phyloP scores from a whole-genome alignment of 257 asterid genomes.

The Nicotiana tabacum region DNA sequence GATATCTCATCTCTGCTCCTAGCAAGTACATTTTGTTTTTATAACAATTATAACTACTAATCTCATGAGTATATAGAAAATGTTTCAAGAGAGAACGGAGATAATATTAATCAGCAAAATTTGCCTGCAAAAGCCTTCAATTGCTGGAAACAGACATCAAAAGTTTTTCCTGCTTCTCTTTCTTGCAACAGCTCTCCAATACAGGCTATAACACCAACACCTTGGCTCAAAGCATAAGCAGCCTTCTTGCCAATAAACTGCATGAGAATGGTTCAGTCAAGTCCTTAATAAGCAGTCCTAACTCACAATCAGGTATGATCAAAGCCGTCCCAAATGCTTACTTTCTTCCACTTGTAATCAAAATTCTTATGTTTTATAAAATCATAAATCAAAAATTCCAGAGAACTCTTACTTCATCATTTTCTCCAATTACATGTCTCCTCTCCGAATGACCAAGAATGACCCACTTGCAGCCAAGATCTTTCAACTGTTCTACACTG shows the following conservation, averaged over 20 bases:
- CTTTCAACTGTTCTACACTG: constrained; percentile 88
- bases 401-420: constrained; percentile 52
- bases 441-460: constrained; percentile 97
- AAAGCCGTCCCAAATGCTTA: not conserved
- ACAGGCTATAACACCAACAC: constrained; percentile 88
- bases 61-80: not conserved
- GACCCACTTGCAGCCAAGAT: constrained; percentile 97
- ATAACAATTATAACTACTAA: not conserved
- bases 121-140: constrained; percentile 85
- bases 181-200: constrained; percentile 93
- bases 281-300: not conserved
- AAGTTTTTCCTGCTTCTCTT: constrained; percentile 94
- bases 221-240: constrained; percentile 93
- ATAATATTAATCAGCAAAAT: not conserved
- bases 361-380: constrained; percentile 3
- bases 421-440: constrained; percentile 89
- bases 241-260: constrained; percentile 97
- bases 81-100: not conserved
- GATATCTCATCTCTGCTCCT: not conserved
- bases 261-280: constrained; percentile 4
- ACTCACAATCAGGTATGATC: constrained; percentile 1
- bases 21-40: not conserved
- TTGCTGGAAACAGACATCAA: constrained; percentile 88
- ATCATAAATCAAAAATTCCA: not conserved
- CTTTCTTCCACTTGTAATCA: not conserved